Conservation (phyloP, 2,329 filamentous ascomycete species). For the Sporothrix humicola region DNA sequence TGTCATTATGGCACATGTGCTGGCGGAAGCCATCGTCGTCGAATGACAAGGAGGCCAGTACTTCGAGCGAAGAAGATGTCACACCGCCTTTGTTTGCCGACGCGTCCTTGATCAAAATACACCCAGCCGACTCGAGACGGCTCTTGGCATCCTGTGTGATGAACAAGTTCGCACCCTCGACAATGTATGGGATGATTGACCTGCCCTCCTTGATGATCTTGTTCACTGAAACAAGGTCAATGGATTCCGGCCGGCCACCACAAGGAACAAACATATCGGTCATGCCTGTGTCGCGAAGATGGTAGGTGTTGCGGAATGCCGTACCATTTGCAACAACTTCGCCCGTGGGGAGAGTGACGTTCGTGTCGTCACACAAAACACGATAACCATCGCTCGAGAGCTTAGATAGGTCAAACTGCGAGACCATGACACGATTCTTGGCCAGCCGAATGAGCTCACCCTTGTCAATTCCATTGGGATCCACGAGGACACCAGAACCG, state of each 20-base stretch:
- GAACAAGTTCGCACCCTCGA: constrained; percentile 95
- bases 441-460: constrained; percentile 84
- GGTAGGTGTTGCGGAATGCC: constrained; percentile 96
- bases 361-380: constrained; percentile 88
- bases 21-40: constrained; percentile 85
- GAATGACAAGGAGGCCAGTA: constrained; percentile 91
- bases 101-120: constrained; percentile 95
- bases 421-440: constrained; percentile 86
- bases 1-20: constrained; percentile 86
- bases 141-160: constrained; percentile 98
- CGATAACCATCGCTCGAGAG: constrained; percentile 88
- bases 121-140: constrained; percentile 91
- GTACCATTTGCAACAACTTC: constrained; percentile 91
- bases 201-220: constrained; percentile 92
- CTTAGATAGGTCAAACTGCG: constrained; percentile 81
- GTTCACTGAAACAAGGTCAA: constrained; percentile 85
- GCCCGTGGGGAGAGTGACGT: constrained; percentile 83
- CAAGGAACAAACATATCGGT: constrained; percentile 95
- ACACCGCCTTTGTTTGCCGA: constrained; percentile 99
- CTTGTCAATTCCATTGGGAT: constrained; percentile 86
- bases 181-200: constrained; percentile 86
- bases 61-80: constrained; percentile 94
- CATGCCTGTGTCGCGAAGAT: constrained; percentile 76
- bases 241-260: constrained; percentile 93
- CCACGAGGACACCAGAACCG: constrained; percentile 90